A percentile compares a stretch with the other conserved stretches of the same genome.
These are phyloP conservation scores for Litchi chinensis DNA, from an alignment of 345 rosid genomes.

Conservation along the genomic window DNA sequence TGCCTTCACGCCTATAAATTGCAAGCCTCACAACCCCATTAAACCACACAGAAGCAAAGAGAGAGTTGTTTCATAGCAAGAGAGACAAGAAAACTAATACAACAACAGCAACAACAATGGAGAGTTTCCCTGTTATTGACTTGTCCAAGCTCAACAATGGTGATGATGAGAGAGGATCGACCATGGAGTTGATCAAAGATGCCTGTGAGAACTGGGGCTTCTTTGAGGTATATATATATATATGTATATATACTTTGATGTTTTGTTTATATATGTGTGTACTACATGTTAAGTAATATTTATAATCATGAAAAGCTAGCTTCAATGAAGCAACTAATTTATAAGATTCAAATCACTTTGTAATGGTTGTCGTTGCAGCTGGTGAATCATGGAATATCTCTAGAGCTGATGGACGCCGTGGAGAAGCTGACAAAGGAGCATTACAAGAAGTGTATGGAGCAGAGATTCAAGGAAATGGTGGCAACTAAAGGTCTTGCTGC, in stretches of 20 bases:
- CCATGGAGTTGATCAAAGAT: slow-evolving; percentile 64
- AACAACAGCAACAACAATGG: slow-evolving; percentile 33
- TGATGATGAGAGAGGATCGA: slow-evolving; percentile 56
- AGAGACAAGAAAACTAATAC: background rate
- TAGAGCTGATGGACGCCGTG: slow-evolving; percentile 66
- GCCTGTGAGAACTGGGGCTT: slow-evolving; percentile 89
- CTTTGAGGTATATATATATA: slow-evolving; percentile 81
- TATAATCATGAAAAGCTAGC: background rate
- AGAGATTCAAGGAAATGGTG: slow-evolving; percentile 73
- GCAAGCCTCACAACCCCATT: slow-evolving; percentile 15
- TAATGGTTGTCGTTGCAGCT: slow-evolving; percentile 36
- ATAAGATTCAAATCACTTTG: background rate
- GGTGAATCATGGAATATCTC: slow-evolving; percentile 70
- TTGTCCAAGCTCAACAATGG: slow-evolving; percentile 61
- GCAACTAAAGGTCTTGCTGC: slow-evolving; percentile 53
- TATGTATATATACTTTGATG: background rate
- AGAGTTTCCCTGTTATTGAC: slow-evolving; percentile 66
- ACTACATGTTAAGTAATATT: background rate
- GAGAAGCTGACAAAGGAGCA: slow-evolving; percentile 73
- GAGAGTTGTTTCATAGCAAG: background rate
- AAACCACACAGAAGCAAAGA: slow-evolving; percentile 21
- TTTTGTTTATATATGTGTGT: background rate
- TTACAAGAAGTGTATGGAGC: slow-evolving; percentile 63
- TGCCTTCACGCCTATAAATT: slow-evolving; percentile 53
- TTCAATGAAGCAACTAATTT: background rate